Percentiles rank a stretch among this genome's conserved stretches.
phyloP scores from a whole-genome alignment of 345 rosid genomes.

The Ailanthus altissimus region DNA sequence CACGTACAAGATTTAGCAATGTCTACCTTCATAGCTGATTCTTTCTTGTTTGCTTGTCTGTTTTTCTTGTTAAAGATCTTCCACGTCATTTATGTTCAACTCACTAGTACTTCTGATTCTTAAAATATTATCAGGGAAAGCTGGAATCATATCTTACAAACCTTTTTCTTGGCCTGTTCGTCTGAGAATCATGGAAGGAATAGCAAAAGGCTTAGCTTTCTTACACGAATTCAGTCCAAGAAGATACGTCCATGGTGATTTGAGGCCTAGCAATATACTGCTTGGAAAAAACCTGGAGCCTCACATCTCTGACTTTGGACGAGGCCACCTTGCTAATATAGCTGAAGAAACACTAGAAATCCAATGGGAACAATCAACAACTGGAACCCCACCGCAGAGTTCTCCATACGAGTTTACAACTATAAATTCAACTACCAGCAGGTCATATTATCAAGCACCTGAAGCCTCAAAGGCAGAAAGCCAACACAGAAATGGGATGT shows the following conservation, averaged over 20 bases:
- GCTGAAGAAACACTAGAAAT: slow-evolving; percentile 41
- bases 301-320: slow-evolving; percentile 73
- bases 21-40: not conserved
- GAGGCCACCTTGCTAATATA: slow-evolving; percentile 62
- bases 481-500: slow-evolving; percentile 98
- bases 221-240: slow-evolving; percentile 79
- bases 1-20: not conserved
- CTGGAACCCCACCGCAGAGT: slow-evolving; percentile 41
- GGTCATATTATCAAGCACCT: slow-evolving; percentile 70
- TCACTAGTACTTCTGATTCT: slow-evolving; percentile 8
- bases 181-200: slow-evolving; percentile 67
- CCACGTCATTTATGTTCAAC: not conserved
- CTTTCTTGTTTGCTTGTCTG: not conserved
- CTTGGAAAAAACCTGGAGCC: slow-evolving; percentile 78
- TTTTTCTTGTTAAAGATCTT: not conserved
- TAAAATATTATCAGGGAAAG: slow-evolving; percentile 49
- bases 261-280: slow-evolving; percentile 76
- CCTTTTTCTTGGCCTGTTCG: slow-evolving; percentile 69
- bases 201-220: slow-evolving; percentile 75
- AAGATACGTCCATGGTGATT: slow-evolving; percentile 78
- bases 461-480: slow-evolving; percentile 62
- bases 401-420: slow-evolving; percentile 50
- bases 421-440: slow-evolving; percentile 40
- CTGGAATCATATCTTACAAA: slow-evolving; percentile 50
- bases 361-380: slow-evolving; percentile 37